phyloP scores from a whole-genome alignment of 2,329 filamentous ascomycete genomes.

The Cladosporium austrohemisphaericum region DNA sequence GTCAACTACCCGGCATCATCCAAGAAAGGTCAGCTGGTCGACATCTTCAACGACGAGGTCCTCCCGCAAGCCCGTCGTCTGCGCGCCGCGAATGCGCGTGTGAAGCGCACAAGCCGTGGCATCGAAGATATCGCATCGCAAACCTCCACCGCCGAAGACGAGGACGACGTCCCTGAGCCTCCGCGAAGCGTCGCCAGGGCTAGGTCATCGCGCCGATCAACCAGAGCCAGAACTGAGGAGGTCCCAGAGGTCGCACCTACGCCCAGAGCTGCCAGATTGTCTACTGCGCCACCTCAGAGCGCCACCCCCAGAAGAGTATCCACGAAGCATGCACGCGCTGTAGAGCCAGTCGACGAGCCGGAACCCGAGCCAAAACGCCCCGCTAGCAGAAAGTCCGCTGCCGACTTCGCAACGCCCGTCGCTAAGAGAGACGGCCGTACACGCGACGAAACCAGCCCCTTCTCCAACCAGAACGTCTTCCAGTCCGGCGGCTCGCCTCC shows the following conservation, averaged over 20 bases:
- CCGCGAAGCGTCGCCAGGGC: slow-evolving; percentile 23
- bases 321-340: slow-evolving; percentile 41
- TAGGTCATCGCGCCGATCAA: slow-evolving; percentile 23
- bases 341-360: slow-evolving; percentile 37
- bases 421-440: slow-evolving; percentile 27
- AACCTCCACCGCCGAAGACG: slow-evolving; percentile 57
- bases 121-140: slow-evolving; percentile 70
- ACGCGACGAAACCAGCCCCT: slow-evolving; percentile 56
- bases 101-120: slow-evolving; percentile 81
- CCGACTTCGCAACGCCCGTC: slow-evolving; percentile 25
- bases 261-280: slow-evolving; percentile 28
- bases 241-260: slow-evolving; percentile 29
- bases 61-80: slow-evolving; percentile 74
- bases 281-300: slow-evolving; percentile 32
- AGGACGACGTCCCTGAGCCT: slow-evolving; percentile 41
- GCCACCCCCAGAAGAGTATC: slow-evolving; percentile 36
- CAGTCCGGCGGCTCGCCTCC: slow-evolving; percentile 48
- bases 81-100: slow-evolving; percentile 68
- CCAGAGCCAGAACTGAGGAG: slow-evolving; percentile 39
- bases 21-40: slow-evolving; percentile 85
- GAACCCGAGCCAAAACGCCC: slow-evolving; percentile 46
- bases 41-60: slow-evolving; percentile 76
- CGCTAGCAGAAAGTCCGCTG: slow-evolving; percentile 24
- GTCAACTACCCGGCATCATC: slow-evolving; percentile 81
- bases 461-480: slow-evolving; percentile 89